These are phyloP conservation scores for Candida pseudoviswanathii DNA, from an alignment of 1,139 yeast species.

Conservation along the genomic window DNA sequence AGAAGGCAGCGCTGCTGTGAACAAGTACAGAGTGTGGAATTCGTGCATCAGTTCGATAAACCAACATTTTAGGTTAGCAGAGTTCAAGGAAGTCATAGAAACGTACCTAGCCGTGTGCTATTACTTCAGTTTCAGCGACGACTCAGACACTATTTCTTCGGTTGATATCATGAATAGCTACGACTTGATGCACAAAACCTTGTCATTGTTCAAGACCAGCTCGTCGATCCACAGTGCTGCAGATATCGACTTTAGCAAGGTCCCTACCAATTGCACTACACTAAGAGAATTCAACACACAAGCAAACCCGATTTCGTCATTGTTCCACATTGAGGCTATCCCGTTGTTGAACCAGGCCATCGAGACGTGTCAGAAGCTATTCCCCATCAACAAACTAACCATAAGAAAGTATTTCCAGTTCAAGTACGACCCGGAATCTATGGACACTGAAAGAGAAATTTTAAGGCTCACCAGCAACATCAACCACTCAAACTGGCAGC, in stretches of 20 bases:
- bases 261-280: background rate
- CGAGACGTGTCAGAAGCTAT: constrained; percentile 43
- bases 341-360: constrained; percentile 28
- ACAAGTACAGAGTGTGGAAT: constrained; percentile 30
- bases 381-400: constrained; percentile 44
- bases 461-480: constrained; percentile 33
- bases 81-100: constrained; percentile 20
- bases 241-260: constrained; percentile 1
- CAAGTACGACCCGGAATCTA: constrained; percentile 23
- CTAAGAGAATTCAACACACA: constrained; percentile 7
- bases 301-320: constrained; percentile 20
- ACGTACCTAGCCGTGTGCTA: constrained; percentile 30
- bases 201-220: constrained; percentile 14
- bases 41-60: constrained; percentile 22
- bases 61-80: constrained; percentile 15
- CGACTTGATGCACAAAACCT: constrained; percentile 30
- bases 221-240: background rate
- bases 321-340: constrained; percentile 27
- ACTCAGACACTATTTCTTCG: constrained; percentile 23
- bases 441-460: constrained; percentile 29
- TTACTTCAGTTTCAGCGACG: constrained; percentile 24
- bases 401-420: constrained; percentile 36
- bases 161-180: constrained; percentile 33
- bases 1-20: constrained; percentile 1
- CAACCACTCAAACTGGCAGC: constrained; percentile 34